Conservation (phyloP, 2,329 filamentous ascomycete genomes). For the Elsinoe necatrix region DNA sequence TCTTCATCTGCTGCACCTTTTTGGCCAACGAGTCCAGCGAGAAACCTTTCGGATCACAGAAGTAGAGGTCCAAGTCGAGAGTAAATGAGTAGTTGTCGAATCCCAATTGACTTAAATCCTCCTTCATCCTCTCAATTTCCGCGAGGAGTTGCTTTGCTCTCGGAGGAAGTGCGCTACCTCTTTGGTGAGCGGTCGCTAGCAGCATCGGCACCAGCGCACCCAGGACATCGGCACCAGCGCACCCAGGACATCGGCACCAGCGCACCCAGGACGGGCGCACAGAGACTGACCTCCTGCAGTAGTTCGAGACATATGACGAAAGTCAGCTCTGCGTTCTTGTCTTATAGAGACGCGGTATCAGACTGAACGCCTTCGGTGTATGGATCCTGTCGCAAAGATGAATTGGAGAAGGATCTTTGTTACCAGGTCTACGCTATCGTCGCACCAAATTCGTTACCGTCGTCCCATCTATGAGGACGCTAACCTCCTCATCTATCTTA, state of each 20-base stretch:
- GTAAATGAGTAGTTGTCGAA: not conserved
- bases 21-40: not conserved
- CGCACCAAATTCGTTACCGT: constrained; percentile 44
- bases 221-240: no score
- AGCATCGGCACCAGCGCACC: no score
- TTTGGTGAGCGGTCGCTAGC: not conserved
- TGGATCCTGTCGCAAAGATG: not conserved
- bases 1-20: not conserved
- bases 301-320: not conserved
- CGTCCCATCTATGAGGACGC: constrained; percentile 57
- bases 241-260: not conserved
- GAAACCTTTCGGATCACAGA: not conserved
- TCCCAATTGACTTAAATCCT: not conserved
- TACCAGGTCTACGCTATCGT: not conserved
- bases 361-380: not conserved
- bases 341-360: not conserved
- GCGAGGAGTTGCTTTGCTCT: not conserved
- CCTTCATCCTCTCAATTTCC: not conserved
- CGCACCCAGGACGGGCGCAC: not conserved
- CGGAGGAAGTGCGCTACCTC: not conserved
- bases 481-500: constrained; percentile 52
- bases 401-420: not conserved
- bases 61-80: not conserved
- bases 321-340: not conserved
- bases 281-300: not conserved